Base-by-base conservation (phyloP, 2,329 filamentous ascomycete species). In the Cytospora piceae region DNA sequence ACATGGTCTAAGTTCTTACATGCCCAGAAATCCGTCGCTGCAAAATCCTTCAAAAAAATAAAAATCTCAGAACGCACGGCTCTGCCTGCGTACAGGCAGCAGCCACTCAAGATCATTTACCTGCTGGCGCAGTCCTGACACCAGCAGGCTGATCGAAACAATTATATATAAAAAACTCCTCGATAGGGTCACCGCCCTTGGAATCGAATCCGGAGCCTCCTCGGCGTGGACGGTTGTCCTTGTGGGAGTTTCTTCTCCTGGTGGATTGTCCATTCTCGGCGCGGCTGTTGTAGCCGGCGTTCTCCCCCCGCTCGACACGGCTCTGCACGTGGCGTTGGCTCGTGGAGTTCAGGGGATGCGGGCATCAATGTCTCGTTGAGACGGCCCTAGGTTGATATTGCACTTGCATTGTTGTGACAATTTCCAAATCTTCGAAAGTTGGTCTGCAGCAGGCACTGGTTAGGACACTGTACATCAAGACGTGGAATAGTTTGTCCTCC, bases 1-100 rank as follows among this genome's bases (percentile, higher is more conserved):
- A 63, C 64, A 66, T 66, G 15, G 37, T 66, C 42, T 59, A 59
- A 9, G n/a, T 51, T 34, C 55, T 63, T 63, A 59, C 60, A 59
- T 63, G 60, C 49, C 55, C 55, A 39, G 49, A 27, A 24, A 63
- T 11, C n/a, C 61, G 39, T 52, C 61, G 53, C 46, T 49, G 22
- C 46, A 11, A 24, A 24, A 24, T 22, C 11, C n/a, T 46, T 17
- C 17, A 22, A 49, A 3, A 22, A 24, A n/a, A n/a, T n/a, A n/a
- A 3, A 49, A 49, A 24, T 12, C 9, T 11, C 1, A 49, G 24
- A 49, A 22, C 17, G n/a, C n/a, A 49, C 20, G 24, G n/a, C n/a
- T 14, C 46, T 22, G 46, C 46, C 46, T 49, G n/a, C 11, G 20
- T 12, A 22, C 5, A 49, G 46, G 46, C 46, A 24, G 11, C n/a